Evolutionary conservation across 306 rosid genomes (phyloP).

Genomic region (Casuarina glauca): DNA sequence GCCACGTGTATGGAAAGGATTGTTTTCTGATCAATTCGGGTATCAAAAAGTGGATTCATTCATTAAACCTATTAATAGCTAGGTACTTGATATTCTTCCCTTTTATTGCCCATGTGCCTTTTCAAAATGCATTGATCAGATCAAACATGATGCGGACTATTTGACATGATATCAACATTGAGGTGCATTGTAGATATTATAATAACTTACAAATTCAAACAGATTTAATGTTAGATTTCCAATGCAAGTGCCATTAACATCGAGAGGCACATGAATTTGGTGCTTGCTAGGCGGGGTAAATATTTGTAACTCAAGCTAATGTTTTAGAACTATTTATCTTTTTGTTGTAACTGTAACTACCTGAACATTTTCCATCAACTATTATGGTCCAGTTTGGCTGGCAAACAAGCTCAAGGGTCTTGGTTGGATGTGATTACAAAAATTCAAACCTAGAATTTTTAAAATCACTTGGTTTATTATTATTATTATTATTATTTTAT

Average conservation of each 20-base stretch:
- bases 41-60: not conserved
- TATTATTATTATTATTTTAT: not conserved
- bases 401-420: not conserved
- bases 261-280: not conserved
- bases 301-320: not conserved
- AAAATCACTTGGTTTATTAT: not conserved
- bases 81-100: not conserved
- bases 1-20: slow-evolving; percentile 57
- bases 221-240: not conserved
- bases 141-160: slow-evolving; percentile 13
- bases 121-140: slow-evolving; percentile 16
- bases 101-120: slow-evolving; percentile 6
- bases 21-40: slow-evolving; percentile 11
- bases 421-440: not conserved
- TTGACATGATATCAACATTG: slow-evolving; percentile 4
- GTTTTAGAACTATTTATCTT: too few species aligned
- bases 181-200: not conserved
- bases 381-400: not conserved
- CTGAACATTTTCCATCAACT: not conserved
- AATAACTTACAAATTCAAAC: not conserved
- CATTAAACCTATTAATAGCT: not conserved
- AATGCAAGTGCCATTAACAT: not conserved
- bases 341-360: not conserved
- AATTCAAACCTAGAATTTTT: not conserved
- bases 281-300: not conserved